Base-by-base conservation (phyloP, 83 land plant genomes). In the Thuja plicata region DNA sequence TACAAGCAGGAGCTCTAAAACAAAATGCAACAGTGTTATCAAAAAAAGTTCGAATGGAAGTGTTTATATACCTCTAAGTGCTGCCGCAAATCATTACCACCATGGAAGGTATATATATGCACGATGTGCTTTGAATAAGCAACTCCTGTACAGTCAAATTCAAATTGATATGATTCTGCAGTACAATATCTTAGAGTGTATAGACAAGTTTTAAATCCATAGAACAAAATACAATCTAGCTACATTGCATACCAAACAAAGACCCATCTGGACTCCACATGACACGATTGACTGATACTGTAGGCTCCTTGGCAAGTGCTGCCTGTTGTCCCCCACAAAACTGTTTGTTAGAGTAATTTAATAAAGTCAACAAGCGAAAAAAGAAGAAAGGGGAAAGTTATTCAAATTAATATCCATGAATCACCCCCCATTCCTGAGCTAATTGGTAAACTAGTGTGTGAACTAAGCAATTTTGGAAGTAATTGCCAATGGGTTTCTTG, bases 201-300 rank as follows among this genome's bases (percentile, higher is more conserved):
- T 45, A 80, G 38, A 66, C 0, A 10, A 30, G 60, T 7, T 74
- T 35, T 41, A 55, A 10, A 46, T 32, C 84, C 83, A 24, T 9
- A 86, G 16, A 41, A 55, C 48, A 85, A 66, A 40, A 19, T 43
- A 37, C 5, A 10, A 15, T 79, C 82, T 4, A 79, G 41, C 41
- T 79, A 79, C 17, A 40, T 4, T 4, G 82, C 82, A 79, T 93
- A 98, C 99, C 98, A 90, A 97, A 93, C 89, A 97, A 88, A 38
- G 93, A 81, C 70, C 99, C 99, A 92, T 98, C 98, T 55, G 98
- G 96, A 78, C 95, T 96, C 99, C 99, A 98, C 85, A 96, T 90
- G 46, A 94, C 92, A 86, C 98, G 95, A 62, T 97, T 97, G 76
- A 97, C 94, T n/a, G 95, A 93, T 34, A 95, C 95, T 37, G 91